Conservation (phyloP, 192 early-diverging fungal species). For the Backusella morwellensis region DNA sequence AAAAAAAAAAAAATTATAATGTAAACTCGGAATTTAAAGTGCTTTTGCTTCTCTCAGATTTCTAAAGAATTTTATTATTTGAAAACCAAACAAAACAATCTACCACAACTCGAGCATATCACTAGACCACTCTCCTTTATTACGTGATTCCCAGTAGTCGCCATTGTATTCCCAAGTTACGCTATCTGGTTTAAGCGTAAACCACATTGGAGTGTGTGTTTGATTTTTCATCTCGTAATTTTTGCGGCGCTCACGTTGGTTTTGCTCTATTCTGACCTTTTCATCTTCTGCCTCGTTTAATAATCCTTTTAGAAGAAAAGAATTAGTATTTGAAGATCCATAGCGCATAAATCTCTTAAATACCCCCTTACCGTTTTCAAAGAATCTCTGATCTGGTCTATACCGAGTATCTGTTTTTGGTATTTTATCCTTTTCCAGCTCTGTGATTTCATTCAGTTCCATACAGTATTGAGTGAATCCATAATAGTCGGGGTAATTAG, state of each 20-base stretch:
- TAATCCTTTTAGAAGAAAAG: not conserved
- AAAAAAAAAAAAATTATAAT: no score
- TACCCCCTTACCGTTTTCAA: slow-evolving; percentile 50
- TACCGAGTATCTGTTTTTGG: slow-evolving; percentile 90
- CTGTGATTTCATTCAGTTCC: slow-evolving; percentile 85
- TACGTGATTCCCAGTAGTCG: slow-evolving; percentile 78
- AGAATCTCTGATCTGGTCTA: slow-evolving; percentile 69
- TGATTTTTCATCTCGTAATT: slow-evolving; percentile 50
- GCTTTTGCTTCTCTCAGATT: not conserved
- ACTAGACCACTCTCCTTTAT: slow-evolving; percentile 27
- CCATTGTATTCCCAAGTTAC: slow-evolving; percentile 77
- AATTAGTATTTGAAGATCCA: slow-evolving; percentile 30
- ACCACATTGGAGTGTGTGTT: slow-evolving; percentile 55
- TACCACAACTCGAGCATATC: not conserved
- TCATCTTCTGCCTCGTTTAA: slow-evolving; percentile 38
- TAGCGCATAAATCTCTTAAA: slow-evolving; percentile 55
- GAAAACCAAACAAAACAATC: not conserved
- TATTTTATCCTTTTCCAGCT: slow-evolving; percentile 53
- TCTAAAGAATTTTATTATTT: no score
- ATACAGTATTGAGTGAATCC: slow-evolving; percentile 86
- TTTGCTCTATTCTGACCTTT: slow-evolving; percentile 1
- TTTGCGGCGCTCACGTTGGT: not conserved
- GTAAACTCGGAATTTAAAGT: no score
- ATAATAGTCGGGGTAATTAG: slow-evolving; percentile 72
- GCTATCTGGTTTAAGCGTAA: slow-evolving; percentile 27